Evolutionary conservation across 768 basidiomycete species (phyloP), one percentile per base, ranked within the genome.

Genomic region (Strobilomyces dryophilus): DNA sequence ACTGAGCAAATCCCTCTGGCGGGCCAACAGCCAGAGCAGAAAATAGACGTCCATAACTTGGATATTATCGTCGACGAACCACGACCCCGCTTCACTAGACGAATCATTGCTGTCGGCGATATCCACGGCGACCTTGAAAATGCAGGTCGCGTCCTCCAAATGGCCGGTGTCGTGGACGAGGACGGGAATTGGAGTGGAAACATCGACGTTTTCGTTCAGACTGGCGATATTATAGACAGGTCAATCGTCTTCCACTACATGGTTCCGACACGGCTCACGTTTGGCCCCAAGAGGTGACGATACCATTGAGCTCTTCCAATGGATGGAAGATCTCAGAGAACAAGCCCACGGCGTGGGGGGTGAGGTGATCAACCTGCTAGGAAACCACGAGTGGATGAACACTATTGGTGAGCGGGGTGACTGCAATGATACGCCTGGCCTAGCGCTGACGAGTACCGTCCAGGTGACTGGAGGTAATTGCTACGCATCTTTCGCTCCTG

Each of bases 301-400:
- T 70, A 95, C 94, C 0, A 91, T 95, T 49, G 77, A 80, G 37
- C 75, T 98, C 10, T 98, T 90, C 68, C 63, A 74, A 27, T 85
- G 87, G 81, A 90, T 98, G 85, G 92, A 95, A 53, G 72, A 72
- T 36, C 76, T 99, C 8, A 82, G 95, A 24, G 78, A 72, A 8
- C 84, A 98, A 67, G 95, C 95, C 1, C 69, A 69, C 5, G 70
- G 72, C 0, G 73, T 69, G 14, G 92, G 92, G 4, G 94, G 91
- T 2, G 78, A 76, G 5, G 77, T 99, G 14, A 65, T 95, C 31
- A 84, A 80, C 12, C 79, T 91, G 50, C 73, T 98, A 32, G 97
- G 97, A 24, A 99, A 99, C 67, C 97, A 99, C 60, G 97, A 98
- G 68, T 85, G 87, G 77, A 97, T 98, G 92, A 95, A 95, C 59